Base-by-base conservation (phyloP, 208 protist genomes). In the Leishmania martiniquensis region DNA sequence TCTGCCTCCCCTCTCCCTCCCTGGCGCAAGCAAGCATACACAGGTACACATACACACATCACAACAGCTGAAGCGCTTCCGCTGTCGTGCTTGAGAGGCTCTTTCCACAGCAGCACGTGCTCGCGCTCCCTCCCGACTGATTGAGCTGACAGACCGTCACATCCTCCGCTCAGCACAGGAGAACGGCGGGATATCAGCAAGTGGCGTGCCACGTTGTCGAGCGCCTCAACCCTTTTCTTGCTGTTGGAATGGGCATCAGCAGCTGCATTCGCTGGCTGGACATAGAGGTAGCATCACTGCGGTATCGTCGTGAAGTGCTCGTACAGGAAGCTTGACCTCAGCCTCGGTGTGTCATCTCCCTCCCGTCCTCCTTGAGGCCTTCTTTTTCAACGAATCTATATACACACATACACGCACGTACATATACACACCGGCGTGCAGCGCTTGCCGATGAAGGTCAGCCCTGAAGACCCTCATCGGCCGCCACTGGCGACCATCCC, bases 361-460 rank as follows among this genome's bases (percentile, higher is more conserved):
- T n/a, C n/a, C n/a, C n/a, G n/a, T n/a, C n/a, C n/a, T n/a, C n/a
- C n/a, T n/a, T n/a, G n/a, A n/a, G n/a, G n/a, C n/a, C n/a, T n/a
- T n/a, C n/a, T n/a, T n/a, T n/a, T n/a, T n/a, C n/a, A n/a, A n/a
- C n/a, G n/a, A n/a, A n/a, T n/a, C n/a, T n/a, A n/a, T n/a, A n/a
- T n/a, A n/a, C n/a, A n/a, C n/a, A n/a, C n/a, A 70, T 29, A 70
- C 5, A 70, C 62, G 25, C 29, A 68, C 63, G 44, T 34, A 45
- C 39, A 42, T 13, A 63, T 2, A 63, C 5, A 63, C 44, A 29
- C 42, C 32, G 59, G 29, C n/a, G 20, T 69, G 42, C 63, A 69
- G 63, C 25, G 13, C 29, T 57, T 39, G 44, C 15, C 12, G n/a
- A 72, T 72, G 68, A 72, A 32, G 9, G 47, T 54, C 39, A 44